phyloP scores from a whole-genome alignment of 106 monocot species.

The Ottelia alismoides region DNA sequence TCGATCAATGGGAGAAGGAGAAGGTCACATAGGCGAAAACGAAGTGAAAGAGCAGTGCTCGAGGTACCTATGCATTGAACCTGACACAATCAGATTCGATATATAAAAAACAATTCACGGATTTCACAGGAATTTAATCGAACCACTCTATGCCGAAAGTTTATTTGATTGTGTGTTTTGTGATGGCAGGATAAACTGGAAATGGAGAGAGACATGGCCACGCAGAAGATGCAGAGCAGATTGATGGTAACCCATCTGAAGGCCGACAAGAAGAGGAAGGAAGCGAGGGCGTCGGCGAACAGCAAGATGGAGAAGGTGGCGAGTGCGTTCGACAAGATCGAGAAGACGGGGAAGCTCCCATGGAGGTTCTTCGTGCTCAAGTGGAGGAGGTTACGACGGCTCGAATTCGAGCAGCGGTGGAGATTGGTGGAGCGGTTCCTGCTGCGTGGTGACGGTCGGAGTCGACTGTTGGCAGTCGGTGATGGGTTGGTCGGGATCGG shows the following conservation, averaged over 20 bases:
- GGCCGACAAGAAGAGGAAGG: constrained; percentile 34
- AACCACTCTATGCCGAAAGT: too few species aligned
- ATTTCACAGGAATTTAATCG: too few species aligned
- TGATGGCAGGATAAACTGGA: constrained; percentile 30
- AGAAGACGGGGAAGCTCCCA: constrained; percentile 25
- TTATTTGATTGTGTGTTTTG: not conserved
- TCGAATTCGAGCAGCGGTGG: too few species aligned
- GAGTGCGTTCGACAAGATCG: constrained; percentile 16
- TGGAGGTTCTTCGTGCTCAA: too few species aligned
- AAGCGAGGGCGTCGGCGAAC: constrained; percentile 16
- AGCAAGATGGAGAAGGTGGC: constrained; percentile 18
- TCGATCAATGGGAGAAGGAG: constrained; percentile 33
- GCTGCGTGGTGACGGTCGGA: too few species aligned
- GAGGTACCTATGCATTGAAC: constrained; percentile 30
- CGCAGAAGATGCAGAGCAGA: constrained; percentile 32
- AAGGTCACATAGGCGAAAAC: constrained; percentile 27
- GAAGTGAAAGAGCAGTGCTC: constrained; percentile 20
- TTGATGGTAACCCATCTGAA: constrained; percentile 16
- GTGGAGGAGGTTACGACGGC: too few species aligned
- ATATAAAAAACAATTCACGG: too few species aligned
- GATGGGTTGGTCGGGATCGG: too few species aligned
- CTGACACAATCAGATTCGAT: not conserved
- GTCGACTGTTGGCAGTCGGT: too few species aligned
- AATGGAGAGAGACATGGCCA: constrained; percentile 12
- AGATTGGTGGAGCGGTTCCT: too few species aligned